Percentiles rank a stretch among this genome's conserved stretches.
Evolutionary conservation across 169 alveolate species (phyloP).

Genomic region (Plasmodium falciparum): DNA sequence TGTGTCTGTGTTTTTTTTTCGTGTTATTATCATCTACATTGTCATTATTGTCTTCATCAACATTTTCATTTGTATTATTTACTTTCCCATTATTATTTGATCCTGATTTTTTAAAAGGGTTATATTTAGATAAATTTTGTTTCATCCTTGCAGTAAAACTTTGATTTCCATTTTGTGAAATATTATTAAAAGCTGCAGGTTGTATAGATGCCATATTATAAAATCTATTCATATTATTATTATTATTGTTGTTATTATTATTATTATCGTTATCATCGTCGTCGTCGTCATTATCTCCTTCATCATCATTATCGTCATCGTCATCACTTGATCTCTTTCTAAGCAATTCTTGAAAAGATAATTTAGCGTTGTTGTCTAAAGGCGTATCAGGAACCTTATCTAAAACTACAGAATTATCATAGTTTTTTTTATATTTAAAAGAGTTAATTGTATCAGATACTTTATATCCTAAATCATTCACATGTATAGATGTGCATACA

Average conservation of each 20-base stretch:
- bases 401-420: constrained; percentile 6
- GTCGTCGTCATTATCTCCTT: constrained; percentile 3
- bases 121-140: constrained; percentile 8
- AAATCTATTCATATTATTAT: too few species aligned
- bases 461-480: constrained; percentile 1
- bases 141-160: background rate
- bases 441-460: constrained; percentile 8
- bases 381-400: background rate
- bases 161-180: background rate
- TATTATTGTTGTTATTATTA: background rate
- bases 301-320: constrained; percentile 23
- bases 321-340: constrained; percentile 16
- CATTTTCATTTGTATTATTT: background rate
- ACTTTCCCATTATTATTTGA: background rate
- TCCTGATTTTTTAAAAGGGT: background rate
- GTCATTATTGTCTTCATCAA: background rate
- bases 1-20: constrained; percentile 25
- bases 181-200: too few species aligned
- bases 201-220: too few species aligned
- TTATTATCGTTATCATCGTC: background rate
- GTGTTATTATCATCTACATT: too few species aligned
- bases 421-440: background rate
- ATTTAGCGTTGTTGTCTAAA: constrained; percentile 15
- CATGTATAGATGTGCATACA: constrained; percentile 15
- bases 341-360: constrained; percentile 24